Evolutionary conservation across 306 rosid genomes (phyloP).

Genomic region (Carpinus fangiana): DNA sequence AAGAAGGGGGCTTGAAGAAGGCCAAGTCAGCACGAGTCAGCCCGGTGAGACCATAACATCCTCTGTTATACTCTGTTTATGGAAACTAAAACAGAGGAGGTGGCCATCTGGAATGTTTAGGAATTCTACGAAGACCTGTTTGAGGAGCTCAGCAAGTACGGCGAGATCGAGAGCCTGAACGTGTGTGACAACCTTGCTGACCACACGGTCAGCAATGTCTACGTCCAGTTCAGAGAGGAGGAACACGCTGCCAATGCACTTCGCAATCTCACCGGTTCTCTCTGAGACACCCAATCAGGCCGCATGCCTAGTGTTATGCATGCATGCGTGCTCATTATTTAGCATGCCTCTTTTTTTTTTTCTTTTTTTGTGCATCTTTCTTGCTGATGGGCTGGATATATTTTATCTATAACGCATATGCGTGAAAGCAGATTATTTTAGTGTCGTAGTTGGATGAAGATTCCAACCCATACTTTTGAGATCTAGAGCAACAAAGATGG

Average conservation of each 20-base stretch:
- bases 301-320: not conserved
- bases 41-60: too few species aligned
- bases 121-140: conserved; percentile 76
- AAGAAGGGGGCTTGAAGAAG: too few species aligned
- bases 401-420: not conserved
- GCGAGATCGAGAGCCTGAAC: conserved; percentile 68
- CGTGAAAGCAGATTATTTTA: not conserved
- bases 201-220: conserved; percentile 81
- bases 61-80: too few species aligned
- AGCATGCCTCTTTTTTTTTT: not conserved
- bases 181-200: conserved; percentile 76
- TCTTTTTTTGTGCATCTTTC: not conserved
- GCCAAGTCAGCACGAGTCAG: too few species aligned
- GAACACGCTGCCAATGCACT: conserved; percentile 65
- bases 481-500: not conserved
- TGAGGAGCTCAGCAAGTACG: conserved; percentile 62
- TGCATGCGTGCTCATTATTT: too few species aligned
- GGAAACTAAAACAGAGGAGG: too few species aligned
- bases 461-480: not conserved
- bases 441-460: not conserved
- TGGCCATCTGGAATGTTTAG: conserved; percentile 14
- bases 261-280: conserved; percentile 54
- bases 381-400: not conserved
- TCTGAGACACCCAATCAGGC: too few species aligned
- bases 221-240: conserved; percentile 72